Percentiles rank a stretch among this genome's conserved stretches.
These are phyloP conservation scores for Blastocrithidia nonstop DNA, from an alignment of 208 protist species.

Conservation along the genomic window DNA sequence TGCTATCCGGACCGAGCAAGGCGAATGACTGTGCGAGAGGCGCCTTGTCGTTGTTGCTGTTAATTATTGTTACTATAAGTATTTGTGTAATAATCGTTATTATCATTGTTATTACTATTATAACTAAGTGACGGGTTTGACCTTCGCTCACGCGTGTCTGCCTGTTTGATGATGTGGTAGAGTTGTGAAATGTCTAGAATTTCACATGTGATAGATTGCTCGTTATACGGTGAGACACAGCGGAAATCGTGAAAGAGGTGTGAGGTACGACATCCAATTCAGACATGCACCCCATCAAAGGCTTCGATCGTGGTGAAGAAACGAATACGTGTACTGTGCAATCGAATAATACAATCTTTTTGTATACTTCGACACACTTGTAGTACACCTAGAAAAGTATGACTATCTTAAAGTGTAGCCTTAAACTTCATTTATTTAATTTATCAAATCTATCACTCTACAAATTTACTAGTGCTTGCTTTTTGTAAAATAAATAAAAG, in stretches of 20 bases:
- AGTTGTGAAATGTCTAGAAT: slow-evolving; percentile 46
- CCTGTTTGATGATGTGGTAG: slow-evolving; percentile 44
- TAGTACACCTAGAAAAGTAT: slow-evolving; percentile 27
- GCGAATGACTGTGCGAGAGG: too few relatives aligned
- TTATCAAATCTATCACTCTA: background rate
- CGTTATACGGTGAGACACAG: slow-evolving; percentile 37
- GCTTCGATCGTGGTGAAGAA: slow-evolving; percentile 47
- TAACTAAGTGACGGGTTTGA: too few relatives aligned
- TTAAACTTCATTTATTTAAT: slow-evolving; percentile 52
- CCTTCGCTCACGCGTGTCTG: slow-evolving; percentile 25
- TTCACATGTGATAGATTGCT: slow-evolving; percentile 66
- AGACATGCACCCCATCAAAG: slow-evolving; percentile 55
- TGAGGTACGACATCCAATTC: slow-evolving; percentile 42
- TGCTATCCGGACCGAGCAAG: slow-evolving; percentile 17
- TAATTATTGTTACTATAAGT: too few relatives aligned
- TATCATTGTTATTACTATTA: too few relatives aligned
- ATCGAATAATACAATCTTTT: slow-evolving; percentile 31
- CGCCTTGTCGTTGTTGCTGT: too few relatives aligned
- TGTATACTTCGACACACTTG: slow-evolving; percentile 53
- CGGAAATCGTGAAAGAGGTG: slow-evolving; percentile 51
- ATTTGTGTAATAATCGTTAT: too few relatives aligned
- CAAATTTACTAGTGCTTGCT: background rate
- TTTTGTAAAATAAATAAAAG: slow-evolving; percentile 1
- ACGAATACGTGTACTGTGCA: slow-evolving; percentile 37
- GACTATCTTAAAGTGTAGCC: slow-evolving; percentile 38